These are phyloP conservation scores for Cyberlindnera amylophila DNA, from an alignment of 805 yeast species.

Conservation along the genomic window DNA sequence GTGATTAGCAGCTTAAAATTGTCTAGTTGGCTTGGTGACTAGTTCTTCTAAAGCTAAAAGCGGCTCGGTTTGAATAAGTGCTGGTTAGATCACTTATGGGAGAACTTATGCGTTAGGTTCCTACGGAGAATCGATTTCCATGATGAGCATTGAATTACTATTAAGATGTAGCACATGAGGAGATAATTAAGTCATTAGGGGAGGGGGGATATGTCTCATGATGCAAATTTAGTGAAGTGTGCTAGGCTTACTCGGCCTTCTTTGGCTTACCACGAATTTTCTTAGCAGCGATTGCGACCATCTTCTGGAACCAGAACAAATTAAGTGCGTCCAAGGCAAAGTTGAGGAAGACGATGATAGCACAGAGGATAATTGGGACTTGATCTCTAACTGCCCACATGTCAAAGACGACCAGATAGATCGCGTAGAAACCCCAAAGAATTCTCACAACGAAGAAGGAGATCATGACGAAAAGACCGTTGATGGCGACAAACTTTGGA, in stretches of 20 bases:
- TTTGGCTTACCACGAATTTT: slow-evolving; percentile 29
- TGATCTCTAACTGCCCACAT: slow-evolving; percentile 41
- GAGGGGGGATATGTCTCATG: too few relatives aligned
- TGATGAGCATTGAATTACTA: too few relatives aligned
- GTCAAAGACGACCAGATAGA: slow-evolving; percentile 45
- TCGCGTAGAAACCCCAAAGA: slow-evolving; percentile 82
- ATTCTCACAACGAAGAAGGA: slow-evolving; percentile 78
- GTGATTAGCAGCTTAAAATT: too few relatives aligned
- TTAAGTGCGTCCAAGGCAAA: slow-evolving; percentile 63
- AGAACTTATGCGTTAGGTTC: too few relatives aligned
- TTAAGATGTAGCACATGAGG: too few relatives aligned
- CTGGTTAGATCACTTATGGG: too few relatives aligned
- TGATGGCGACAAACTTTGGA: slow-evolving; percentile 47
- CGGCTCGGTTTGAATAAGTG: too few relatives aligned
- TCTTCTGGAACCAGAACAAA: slow-evolving; percentile 82
- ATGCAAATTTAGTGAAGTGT: too few relatives aligned
- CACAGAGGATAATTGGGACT: slow-evolving; percentile 45
- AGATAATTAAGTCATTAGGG: too few relatives aligned
- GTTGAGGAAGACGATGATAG: slow-evolving; percentile 53
- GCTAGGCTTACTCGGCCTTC: slow-evolving; percentile 8
- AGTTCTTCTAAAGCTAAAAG: too few relatives aligned
- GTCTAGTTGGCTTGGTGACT: too few relatives aligned
- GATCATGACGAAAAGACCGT: slow-evolving; percentile 66
- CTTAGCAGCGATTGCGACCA: slow-evolving; percentile 71
- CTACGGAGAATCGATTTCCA: too few relatives aligned